Conservation (phyloP, 805 yeast species). For the Zygotorulaspora chibaensis region DNA sequence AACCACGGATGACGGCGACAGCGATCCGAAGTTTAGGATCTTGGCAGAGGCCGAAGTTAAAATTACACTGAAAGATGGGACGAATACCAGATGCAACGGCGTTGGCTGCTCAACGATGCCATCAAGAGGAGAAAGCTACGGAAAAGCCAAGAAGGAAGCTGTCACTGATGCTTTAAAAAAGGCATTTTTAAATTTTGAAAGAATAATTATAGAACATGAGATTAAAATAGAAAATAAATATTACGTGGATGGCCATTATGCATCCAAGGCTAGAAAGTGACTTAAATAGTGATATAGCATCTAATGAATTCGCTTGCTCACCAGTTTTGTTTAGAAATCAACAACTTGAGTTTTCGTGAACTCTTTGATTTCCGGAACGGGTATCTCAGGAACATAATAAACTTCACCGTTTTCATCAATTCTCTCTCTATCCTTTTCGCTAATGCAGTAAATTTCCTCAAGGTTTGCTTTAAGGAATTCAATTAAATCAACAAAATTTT, state of each 20-base stretch:
- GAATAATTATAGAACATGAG: constrained; percentile 43
- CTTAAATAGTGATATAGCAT: constrained; percentile 1
- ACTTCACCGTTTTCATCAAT: constrained; percentile 83
- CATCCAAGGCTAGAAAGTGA: constrained; percentile 10
- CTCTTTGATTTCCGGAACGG: constrained; percentile 59
- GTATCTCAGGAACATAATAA: constrained; percentile 71
- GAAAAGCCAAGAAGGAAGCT: constrained; percentile 79
- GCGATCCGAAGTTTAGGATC: constrained; percentile 21
- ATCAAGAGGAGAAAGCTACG: constrained; percentile 65
- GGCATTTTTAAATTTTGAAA: constrained; percentile 74
- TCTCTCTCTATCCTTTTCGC: constrained; percentile 84
- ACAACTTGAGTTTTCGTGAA: constrained; percentile 56
- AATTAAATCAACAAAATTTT: constrained; percentile 54
- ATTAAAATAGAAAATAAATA: constrained; percentile 32
- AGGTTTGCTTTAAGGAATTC: constrained; percentile 54
- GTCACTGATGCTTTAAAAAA: constrained; percentile 80
- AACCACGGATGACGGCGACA: constrained; percentile 1
- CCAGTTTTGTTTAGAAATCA: constrained; percentile 44
- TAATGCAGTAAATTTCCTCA: constrained; percentile 72
- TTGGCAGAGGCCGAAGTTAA: constrained; percentile 47
- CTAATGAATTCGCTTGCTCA: neutral
- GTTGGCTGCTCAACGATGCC: constrained; percentile 63
- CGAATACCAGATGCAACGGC: constrained; percentile 75
- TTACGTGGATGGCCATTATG: constrained; percentile 35
- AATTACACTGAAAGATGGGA: constrained; percentile 73